Evolutionary conservation across 306 rosid species (phyloP), one percentile per base, ranked within the genome.

Genomic region (Crataegus laevigata): DNA sequence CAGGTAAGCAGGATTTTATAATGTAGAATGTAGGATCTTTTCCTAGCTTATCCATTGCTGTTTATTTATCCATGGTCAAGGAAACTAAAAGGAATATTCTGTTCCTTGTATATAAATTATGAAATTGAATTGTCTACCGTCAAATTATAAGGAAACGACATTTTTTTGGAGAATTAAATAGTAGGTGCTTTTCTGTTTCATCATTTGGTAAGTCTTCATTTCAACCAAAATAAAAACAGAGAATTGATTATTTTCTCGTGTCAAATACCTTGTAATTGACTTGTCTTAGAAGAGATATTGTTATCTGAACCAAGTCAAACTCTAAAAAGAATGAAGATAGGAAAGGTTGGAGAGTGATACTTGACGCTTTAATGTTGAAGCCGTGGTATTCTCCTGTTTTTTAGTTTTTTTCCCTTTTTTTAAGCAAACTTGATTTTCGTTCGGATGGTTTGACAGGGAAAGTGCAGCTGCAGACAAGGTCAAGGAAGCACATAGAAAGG

Each of bases 401-500:
- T 28, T 11, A n/a, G n/a, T 34, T 6, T 34, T 34, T 34, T 34
- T 30, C n/a, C n/a, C n/a, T 36, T 5, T 36, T 26, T 42, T 8
- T 11, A 14, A 13, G 62, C 67, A 17, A 68, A 42, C 1, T n/a
- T 13, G 6, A 68, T 42, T 5, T 42, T 68, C 30, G 3, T 63
- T 77, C 42, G 34, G 69, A 24, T 81, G 79, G 77, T 73, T 68
- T 63, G 14, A 71, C 85, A 88, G 91, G 85, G 93, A 90, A 77
- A 88, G 77, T 75, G 76, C 89, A 47, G 43, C 91, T 21, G 74
- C 86, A 2, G 90, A 88, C 75, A 90, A 90, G 83, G 84, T 88
- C 45, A 90, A 87, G 82, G 96, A 88, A 82, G 96, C 93, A 36
- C 96, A 90, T 79, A 87, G 88, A 73, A 88, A 58, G 76, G 90